Base-by-base conservation (phyloP, 169 alveolate genomes). In the Plasmodium gaboni region DNA sequence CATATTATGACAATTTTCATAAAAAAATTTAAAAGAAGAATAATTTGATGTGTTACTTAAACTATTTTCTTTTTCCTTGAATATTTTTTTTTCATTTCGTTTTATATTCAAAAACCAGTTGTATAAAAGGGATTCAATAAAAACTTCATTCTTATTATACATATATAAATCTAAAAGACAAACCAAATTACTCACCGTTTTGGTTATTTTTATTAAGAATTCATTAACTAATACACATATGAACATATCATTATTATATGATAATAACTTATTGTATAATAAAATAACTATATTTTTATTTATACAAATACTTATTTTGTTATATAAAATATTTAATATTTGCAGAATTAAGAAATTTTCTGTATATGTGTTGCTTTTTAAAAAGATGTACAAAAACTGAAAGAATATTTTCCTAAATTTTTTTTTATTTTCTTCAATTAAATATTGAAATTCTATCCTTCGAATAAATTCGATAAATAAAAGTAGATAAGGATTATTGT, bases 291-390 rank as follows among this genome's bases (percentile, higher is more conserved):
- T 38, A 60, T 86, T 86, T 61, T 86, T 61, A 46, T 86, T 32
- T 55, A 86, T n/a, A 13, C 78, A 71, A 50, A 86, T 38, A 17
- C 26, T 22, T 48, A 71, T 59, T 46, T 61, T 70, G 2, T 44
- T 48, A 72, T 70, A 86, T 63, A 86, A 19, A 38, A 86, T 70
- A 48, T 86, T 86, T 86, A 86, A 86, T 44, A 70, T 86, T 86
- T 86, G 92, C 24, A 86, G 50, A 70, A 86, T 69, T 86, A 86
- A 74, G 42, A 86, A 61, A 9, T 60, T 73, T 38, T 59, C 76
- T 71, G 69, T 48, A 60, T 86, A 86, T 32, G 13, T 26, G n/a
- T 46, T 65, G 19, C 70, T 86, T 26, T 64, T 86, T 50, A 86
- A 38, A 69, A 86, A 86, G 22, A 86, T 50, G 57, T 13, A 28